Percentiles rank a stretch among this genome's conserved stretches.
Conservation (phyloP, 2,329 filamentous ascomycete genomes). For the Aureobasidium melanogenum region DNA sequence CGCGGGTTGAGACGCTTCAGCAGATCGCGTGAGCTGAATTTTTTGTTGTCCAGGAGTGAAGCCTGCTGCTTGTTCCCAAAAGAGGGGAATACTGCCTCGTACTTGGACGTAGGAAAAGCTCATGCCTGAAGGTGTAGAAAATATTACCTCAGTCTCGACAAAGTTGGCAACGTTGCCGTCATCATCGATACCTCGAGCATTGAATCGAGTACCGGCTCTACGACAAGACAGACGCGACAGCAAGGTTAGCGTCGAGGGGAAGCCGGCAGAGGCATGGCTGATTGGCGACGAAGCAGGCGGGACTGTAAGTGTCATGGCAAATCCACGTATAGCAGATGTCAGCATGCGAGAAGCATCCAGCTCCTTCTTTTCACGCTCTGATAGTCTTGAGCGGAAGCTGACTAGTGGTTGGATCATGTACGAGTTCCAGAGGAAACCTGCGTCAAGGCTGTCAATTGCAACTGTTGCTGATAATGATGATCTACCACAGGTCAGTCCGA, state of each 20-base stretch:
- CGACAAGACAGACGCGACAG: slow-evolving; percentile 87
- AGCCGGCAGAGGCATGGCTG: slow-evolving; percentile 54
- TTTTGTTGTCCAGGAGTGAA: slow-evolving; percentile 89
- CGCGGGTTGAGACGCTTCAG: slow-evolving; percentile 83
- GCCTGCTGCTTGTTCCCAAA: slow-evolving; percentile 91
- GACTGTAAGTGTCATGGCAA: slow-evolving; percentile 78
- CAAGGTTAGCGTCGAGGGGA: slow-evolving; percentile 76
- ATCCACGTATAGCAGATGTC: slow-evolving; percentile 89
- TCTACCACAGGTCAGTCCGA: background rate
- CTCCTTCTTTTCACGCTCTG: slow-evolving; percentile 62
- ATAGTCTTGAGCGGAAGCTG: slow-evolving; percentile 74
- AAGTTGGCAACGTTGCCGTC: slow-evolving; percentile 97
- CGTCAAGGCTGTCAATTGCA: slow-evolving; percentile 86
- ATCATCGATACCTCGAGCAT: slow-evolving; percentile 94
- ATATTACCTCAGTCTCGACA: slow-evolving; percentile 93
- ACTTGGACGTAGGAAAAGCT: slow-evolving; percentile 92
- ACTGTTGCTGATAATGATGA: slow-evolving; percentile 51
- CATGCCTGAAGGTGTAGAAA: slow-evolving; percentile 68
- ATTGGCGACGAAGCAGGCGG: slow-evolving; percentile 68
- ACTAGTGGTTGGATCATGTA: slow-evolving; percentile 95
- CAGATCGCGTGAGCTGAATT: slow-evolving; percentile 79
- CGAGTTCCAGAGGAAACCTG: slow-evolving; percentile 92
- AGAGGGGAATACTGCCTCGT: slow-evolving; percentile 85
- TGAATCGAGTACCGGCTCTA: slow-evolving; percentile 90
- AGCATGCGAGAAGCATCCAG: slow-evolving; percentile 83